Evolutionary conservation across 768 basidiomycete species (phyloP), one percentile per base, ranked within the genome.

Genomic region (Rhizopogon salebrosus): DNA sequence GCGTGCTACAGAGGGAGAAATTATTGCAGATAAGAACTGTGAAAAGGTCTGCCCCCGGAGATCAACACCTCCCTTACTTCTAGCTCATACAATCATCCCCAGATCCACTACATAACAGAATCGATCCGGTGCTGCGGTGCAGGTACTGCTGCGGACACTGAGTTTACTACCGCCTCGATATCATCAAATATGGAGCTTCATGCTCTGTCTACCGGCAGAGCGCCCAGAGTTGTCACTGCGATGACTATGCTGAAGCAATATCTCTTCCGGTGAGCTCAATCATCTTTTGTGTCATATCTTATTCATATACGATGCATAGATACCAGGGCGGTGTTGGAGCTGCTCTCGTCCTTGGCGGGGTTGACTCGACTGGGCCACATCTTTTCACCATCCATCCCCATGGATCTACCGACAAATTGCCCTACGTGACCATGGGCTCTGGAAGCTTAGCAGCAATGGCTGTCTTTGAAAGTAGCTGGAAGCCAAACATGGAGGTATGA

Each of bases 161-260:
- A 95, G 68, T 94, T 93, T 64, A 87, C 85, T 31, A 98, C 97
- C 42, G 92, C 92, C 13, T 80, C 94, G 65, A 98, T 99, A 65
- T 92, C 92, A 2, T 94, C 92, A 37, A 97, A 97, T 71, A 91
- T 99, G 70, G 92, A 94, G 68, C 77, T 99, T 13, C 95, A 98
- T 65, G 80, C 84, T 1, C 80, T 98, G 27, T 87, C 89, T 16
- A 94, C 91, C 27, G 95, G 94, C 22, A 75, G 95, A 53, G 92
- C 91, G 69, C 93, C 95, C 4, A 80, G 87, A 54, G 93, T 99
- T 18, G 92, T 95, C 48, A 97, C 97, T 0, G 97, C 95, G 5
- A 98, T 99, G 95, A 98, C 95, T 4, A 90, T 98, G 92, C 76
- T 98, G 59, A 98, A 98, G 71, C 95, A 95, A 69, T 89, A 88